A percentile compares a stretch with the other conserved stretches of the same genome.
These are phyloP conservation scores for Colletotrichum karsti DNA, from an alignment of 2,329 filamentous ascomycete genomes.

Conservation along the genomic window DNA sequence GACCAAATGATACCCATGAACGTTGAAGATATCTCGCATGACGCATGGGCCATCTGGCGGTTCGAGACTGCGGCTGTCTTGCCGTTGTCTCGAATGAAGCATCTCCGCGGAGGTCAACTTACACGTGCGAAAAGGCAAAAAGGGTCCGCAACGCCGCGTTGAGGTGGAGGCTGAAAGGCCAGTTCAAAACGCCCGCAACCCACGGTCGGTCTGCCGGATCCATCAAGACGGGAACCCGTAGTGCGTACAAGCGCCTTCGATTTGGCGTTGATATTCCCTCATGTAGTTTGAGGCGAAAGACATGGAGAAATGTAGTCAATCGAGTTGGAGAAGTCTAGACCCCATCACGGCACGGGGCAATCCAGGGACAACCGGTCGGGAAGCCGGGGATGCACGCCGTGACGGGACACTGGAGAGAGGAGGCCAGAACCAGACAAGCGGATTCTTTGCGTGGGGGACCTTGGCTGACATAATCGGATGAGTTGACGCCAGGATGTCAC, in stretches of 20 bases:
- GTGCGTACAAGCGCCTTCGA: not conserved
- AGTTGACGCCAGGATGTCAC: not conserved
- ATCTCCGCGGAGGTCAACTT: conserved; percentile 25
- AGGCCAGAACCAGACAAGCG: conserved; percentile 19
- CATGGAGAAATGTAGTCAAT: not conserved
- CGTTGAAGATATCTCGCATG: conserved; percentile 1
- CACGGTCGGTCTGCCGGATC: not conserved
- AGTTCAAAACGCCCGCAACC: conserved; percentile 19
- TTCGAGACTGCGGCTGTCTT: conserved; percentile 10
- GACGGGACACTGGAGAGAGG: conserved; percentile 16
- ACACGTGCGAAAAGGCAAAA: conserved; percentile 18
- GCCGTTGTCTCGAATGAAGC: conserved; percentile 24
- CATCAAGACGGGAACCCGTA: not conserved
- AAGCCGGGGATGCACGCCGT: conserved; percentile 18
- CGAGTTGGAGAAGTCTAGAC: conserved; percentile 8
- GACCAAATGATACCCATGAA: not conserved
- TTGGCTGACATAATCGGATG: conserved; percentile 16
- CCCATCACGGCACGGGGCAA: not conserved
- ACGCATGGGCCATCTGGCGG: conserved; percentile 5
- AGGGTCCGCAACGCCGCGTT: conserved; percentile 19
- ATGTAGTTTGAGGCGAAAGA: not conserved
- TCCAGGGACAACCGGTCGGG: conserved; percentile 3
- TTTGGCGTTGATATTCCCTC: not conserved
- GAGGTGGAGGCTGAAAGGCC: conserved; percentile 26
- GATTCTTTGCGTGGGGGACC: conserved; percentile 14